These are phyloP conservation scores for Hypoxylon sp. DNA, from an alignment of 2,329 filamentous ascomycete species.

Conservation along the genomic window DNA sequence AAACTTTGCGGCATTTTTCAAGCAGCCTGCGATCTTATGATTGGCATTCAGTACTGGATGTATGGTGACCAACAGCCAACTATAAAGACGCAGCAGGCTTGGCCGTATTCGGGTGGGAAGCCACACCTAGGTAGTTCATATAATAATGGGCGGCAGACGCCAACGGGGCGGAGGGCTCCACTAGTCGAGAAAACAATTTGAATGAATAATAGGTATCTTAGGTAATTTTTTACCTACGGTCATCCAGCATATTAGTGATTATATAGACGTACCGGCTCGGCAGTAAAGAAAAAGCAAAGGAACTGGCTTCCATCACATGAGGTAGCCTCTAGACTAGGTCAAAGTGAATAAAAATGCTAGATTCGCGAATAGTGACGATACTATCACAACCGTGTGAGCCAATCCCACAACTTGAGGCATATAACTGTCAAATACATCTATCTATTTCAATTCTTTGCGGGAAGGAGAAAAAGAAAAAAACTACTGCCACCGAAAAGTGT, in stretches of 20 bases:
- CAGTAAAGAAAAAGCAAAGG: conserved; percentile 23
- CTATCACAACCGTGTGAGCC: neutral
- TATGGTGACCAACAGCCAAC: conserved; percentile 68
- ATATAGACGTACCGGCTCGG: conserved; percentile 3
- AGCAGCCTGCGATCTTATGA: conserved; percentile 78
- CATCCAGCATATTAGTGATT: conserved; percentile 1
- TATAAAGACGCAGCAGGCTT: conserved; percentile 45
- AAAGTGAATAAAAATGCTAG: neutral
- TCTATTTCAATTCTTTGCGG: neutral
- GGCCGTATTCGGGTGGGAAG: conserved; percentile 50
- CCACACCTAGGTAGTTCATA: conserved; percentile 50
- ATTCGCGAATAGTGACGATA: conserved; percentile 3
- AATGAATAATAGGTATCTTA: conserved; percentile 37
- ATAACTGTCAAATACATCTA: neutral
- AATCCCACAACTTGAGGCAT: conserved; percentile 1
- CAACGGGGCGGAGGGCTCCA: conserved; percentile 57
- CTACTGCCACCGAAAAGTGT: neutral
- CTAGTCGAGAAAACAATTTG: conserved; percentile 54
- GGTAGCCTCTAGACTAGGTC: neutral
- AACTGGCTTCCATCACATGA: neutral
- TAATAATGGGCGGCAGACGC: conserved; percentile 55
- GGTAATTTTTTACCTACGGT: conserved; percentile 7
- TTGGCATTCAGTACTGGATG: conserved; percentile 80
- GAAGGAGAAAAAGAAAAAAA: conserved; percentile 9
- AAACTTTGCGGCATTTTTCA: conserved; percentile 88